A percentile compares a stretch with the other conserved stretches of the same genome.
Conservation (phyloP, 179 eudicot species). For the Heliamphora pulchella region DNA sequence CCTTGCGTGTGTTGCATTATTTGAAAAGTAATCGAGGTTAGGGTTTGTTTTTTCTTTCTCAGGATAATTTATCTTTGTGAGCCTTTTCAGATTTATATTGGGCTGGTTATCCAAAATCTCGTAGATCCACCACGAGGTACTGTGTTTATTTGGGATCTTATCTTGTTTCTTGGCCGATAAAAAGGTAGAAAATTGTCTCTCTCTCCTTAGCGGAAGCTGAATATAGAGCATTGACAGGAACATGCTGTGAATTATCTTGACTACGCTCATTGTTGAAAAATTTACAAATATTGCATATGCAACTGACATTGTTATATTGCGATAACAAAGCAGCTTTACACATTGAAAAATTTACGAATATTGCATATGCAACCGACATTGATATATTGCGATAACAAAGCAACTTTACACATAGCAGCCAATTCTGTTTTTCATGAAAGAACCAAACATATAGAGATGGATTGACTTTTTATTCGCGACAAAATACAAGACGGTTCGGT, state of each 20-base stretch:
- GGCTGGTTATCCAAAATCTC: background rate
- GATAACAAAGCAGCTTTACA: no score
- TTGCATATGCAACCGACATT: background rate
- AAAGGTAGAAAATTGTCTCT: constrained; percentile 1
- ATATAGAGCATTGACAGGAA: constrained; percentile 10
- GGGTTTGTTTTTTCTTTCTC: background rate
- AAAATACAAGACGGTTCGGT: no score
- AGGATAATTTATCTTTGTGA: background rate
- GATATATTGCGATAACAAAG: background rate
- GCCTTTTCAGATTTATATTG: constrained; percentile 1
- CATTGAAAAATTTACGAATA: constrained; percentile 2
- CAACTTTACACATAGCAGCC: no score
- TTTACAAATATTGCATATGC: background rate
- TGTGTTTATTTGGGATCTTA: no score
- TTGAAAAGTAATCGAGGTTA: background rate
- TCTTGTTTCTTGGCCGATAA: background rate
- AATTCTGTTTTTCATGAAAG: no score
- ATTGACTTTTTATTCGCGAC: no score
- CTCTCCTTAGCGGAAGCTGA: background rate
- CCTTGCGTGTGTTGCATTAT: background rate
- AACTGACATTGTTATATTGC: constrained; percentile 5
- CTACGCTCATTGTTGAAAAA: no score
- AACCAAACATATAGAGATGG: no score
- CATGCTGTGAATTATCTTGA: background rate
- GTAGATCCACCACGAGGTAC: no score